Percentiles rank a stretch among this genome's conserved stretches.
Evolutionary conservation across 495 filamentous ascomycete species (phyloP).

Genomic region (Penicillium lagena): DNA sequence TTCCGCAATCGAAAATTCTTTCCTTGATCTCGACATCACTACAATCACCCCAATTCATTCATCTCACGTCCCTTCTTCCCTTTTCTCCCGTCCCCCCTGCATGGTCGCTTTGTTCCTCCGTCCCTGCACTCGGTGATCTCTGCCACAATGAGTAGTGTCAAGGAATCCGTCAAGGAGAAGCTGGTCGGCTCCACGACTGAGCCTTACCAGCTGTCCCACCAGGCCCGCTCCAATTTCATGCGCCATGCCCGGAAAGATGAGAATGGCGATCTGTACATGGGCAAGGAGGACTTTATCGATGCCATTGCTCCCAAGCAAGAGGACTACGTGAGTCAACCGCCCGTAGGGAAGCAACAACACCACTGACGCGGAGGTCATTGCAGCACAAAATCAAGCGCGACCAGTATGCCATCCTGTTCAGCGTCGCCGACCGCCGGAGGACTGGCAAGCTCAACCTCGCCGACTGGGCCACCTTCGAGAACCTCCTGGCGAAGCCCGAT

Average conservation of each 20-base stretch:
- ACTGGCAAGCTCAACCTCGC: constrained; percentile 65
- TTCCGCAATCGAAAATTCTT: too few species aligned
- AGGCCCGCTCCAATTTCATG: constrained; percentile 66
- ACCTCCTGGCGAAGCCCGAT: constrained; percentile 87
- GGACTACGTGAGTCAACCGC: constrained; percentile 71
- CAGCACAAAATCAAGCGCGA: constrained; percentile 96
- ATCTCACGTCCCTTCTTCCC: constrained; percentile 6
- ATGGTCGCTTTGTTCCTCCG: constrained; percentile 4
- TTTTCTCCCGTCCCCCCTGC: constrained; percentile 7
- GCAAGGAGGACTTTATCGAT: constrained; percentile 75
- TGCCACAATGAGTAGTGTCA: constrained; percentile 48
- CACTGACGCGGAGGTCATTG: not conserved
- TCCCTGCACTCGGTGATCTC: constrained; percentile 1
- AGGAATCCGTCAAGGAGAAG: constrained; percentile 69
- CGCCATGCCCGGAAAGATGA: constrained; percentile 72
- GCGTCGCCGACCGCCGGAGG: constrained; percentile 72
- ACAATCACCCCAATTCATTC: constrained; percentile 10
- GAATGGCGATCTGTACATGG: constrained; percentile 74
- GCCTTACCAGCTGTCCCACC: constrained; percentile 53
- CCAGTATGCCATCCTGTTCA: constrained; percentile 89
- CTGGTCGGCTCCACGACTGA: constrained; percentile 61
- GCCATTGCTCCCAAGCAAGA: constrained; percentile 83
- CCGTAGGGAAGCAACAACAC: constrained; percentile 9
- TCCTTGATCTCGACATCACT: too few species aligned
- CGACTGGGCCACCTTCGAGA: constrained; percentile 91